Evolutionary conservation across 192 early-diverging fungal species (phyloP).

Genomic region (Backusella psychrophila): DNA sequence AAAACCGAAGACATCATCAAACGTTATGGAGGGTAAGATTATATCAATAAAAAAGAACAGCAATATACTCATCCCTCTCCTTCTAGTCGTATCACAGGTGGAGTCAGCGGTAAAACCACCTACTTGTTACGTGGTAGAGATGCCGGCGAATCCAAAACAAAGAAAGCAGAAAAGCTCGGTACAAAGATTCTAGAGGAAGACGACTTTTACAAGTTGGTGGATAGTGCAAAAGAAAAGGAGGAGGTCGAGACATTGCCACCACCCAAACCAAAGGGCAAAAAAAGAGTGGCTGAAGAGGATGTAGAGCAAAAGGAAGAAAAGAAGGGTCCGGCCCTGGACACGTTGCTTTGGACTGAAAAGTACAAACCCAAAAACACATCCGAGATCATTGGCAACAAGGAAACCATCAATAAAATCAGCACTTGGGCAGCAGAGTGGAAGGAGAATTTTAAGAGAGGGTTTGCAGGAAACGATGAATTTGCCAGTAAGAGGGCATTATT

Average conservation of each 20-base stretch:
- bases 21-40: constrained; percentile 75
- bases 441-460: constrained; percentile 27
- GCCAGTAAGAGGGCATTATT: constrained; percentile 64
- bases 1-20: constrained; percentile 82
- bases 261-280: constrained; percentile 14
- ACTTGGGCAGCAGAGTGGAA: constrained; percentile 82
- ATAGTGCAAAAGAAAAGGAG: constrained; percentile 42
- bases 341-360: constrained; percentile 84
- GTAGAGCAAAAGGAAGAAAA: too few relatives aligned
- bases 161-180: constrained; percentile 69
- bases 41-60: not conserved
- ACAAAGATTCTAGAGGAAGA: constrained; percentile 82
- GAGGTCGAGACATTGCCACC: constrained; percentile 13
- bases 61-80: not conserved
- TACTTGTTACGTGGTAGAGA: constrained; percentile 88
- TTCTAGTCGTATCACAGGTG: constrained; percentile 66
- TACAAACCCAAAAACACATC: constrained; percentile 77
- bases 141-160: constrained; percentile 80
- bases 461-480: constrained; percentile 43
- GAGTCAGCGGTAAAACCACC: constrained; percentile 78
- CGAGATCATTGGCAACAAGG: constrained; percentile 90
- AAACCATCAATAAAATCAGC: constrained; percentile 60
- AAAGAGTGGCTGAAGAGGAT: constrained; percentile 23
- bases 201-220: constrained; percentile 77
- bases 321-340: not conserved